These are phyloP conservation scores for Xylaria sp. DNA, from an alignment of 2,329 filamentous ascomycete genomes.

Conservation along the genomic window DNA sequence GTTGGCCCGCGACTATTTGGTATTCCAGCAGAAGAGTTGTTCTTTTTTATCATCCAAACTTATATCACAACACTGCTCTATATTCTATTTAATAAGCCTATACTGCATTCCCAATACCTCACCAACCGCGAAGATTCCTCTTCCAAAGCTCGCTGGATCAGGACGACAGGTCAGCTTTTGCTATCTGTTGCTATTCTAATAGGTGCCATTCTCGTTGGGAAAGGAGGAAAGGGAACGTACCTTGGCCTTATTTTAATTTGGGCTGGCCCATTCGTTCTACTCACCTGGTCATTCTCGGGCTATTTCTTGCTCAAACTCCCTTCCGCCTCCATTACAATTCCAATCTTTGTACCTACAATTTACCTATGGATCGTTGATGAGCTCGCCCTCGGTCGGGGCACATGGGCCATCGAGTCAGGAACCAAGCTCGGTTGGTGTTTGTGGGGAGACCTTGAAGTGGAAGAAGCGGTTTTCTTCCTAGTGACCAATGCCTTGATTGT, in stretches of 20 bases:
- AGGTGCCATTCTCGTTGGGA: conserved; percentile 58
- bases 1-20: conserved; percentile 69
- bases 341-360: conserved; percentile 71
- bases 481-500: conserved; percentile 76
- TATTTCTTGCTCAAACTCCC: conserved; percentile 72
- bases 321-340: conserved; percentile 63
- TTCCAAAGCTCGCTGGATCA: conserved; percentile 43
- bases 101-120: conserved; percentile 61
- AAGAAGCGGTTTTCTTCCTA: conserved; percentile 80
- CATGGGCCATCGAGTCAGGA: conserved; percentile 74
- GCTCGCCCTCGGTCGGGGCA: conserved; percentile 71
- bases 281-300: conserved; percentile 72
- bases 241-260: conserved; percentile 75
- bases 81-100: conserved; percentile 71
- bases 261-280: conserved; percentile 72
- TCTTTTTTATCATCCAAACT: conserved; percentile 82
- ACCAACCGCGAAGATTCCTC: conserved; percentile 48
- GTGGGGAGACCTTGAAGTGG: conserved; percentile 74
- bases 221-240: conserved; percentile 67
- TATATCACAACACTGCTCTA: conserved; percentile 78
- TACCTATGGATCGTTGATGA: conserved; percentile 81
- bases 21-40: conserved; percentile 78
- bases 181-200: conserved; percentile 57
- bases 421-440: conserved; percentile 73
- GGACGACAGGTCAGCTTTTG: conserved; percentile 60